phyloP scores from a whole-genome alignment of 2,329 filamentous ascomycete species.

The Epichloe hybrida region DNA sequence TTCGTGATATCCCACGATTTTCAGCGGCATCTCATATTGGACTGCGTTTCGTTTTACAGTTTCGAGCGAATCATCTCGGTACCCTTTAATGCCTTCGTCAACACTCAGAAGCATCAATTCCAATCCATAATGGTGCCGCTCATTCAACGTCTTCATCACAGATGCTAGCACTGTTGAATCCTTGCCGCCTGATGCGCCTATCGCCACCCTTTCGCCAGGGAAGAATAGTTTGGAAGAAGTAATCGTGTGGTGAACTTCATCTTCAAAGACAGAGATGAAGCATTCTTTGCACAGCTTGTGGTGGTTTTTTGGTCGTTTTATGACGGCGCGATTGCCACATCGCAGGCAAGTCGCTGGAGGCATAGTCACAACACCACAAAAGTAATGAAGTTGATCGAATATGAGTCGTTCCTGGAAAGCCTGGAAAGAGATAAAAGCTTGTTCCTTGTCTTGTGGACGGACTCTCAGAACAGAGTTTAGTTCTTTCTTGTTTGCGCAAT shows the following conservation, averaged over 20 bases:
- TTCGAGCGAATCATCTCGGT: conserved; percentile 88
- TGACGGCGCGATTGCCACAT: conserved; percentile 70
- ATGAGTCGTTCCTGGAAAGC: not conserved
- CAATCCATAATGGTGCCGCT: conserved; percentile 74
- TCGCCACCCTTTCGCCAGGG: conserved; percentile 75
- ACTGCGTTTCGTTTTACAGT: conserved; percentile 88
- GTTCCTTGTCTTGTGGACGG: no score
- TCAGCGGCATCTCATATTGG: conserved; percentile 83
- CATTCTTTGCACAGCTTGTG: conserved; percentile 85
- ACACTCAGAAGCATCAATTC: conserved; percentile 81
- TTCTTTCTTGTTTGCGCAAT: not conserved
- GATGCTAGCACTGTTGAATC: conserved; percentile 94
- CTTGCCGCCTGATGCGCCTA: conserved; percentile 93
- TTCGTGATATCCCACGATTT: conserved; percentile 85
- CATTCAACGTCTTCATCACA: conserved; percentile 87
- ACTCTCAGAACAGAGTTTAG: no score
- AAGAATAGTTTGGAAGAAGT: conserved; percentile 66
- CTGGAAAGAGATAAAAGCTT: not conserved
- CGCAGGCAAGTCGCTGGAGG: conserved; percentile 61
- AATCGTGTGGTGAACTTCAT: conserved; percentile 90
- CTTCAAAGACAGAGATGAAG: conserved; percentile 79
- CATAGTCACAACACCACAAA: conserved; percentile 36
- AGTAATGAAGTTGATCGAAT: not conserved
- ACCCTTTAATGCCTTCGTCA: conserved; percentile 94
- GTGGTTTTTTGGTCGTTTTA: conserved; percentile 94